phyloP scores from a whole-genome alignment of 257 asterid genomes.

The Solanum ossicruentum region DNA sequence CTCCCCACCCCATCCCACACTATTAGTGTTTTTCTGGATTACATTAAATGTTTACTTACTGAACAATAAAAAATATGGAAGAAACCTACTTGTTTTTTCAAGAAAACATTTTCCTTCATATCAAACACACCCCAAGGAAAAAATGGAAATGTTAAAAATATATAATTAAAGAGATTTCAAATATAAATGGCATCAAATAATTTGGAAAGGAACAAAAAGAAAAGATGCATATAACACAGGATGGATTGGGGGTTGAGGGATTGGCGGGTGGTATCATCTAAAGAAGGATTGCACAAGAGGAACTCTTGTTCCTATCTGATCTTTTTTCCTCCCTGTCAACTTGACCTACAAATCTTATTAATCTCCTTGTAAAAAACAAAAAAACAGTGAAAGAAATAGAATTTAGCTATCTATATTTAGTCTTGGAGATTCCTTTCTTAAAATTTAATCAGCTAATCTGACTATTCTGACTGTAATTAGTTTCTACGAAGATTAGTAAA shows the following conservation, averaged over 20 bases:
- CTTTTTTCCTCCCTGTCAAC: neutral
- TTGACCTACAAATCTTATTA: neutral
- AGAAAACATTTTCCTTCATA: too few species aligned
- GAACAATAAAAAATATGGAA: too few species aligned
- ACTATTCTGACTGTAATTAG: neutral
- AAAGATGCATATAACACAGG: neutral
- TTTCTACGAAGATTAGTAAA: neutral
- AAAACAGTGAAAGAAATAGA: neutral
- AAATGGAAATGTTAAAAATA: too few species aligned
- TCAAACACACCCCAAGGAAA: too few species aligned
- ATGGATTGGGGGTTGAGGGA: neutral
- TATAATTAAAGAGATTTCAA: neutral
- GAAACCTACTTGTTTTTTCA: too few species aligned
- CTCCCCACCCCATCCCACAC: too few species aligned
- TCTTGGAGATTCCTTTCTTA: neutral
- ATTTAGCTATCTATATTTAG: neutral
- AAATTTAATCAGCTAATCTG: neutral
- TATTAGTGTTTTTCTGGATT: too few species aligned
- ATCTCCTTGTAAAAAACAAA: neutral
- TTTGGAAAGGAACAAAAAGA: neutral
- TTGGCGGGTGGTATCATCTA: too few species aligned
- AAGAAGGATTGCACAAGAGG: neutral
- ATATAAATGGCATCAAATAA: neutral
- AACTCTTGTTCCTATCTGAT: neutral
- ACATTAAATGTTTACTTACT: too few species aligned